Evolutionary conservation across 2,329 filamentous ascomycete genomes (phyloP), one percentile per base, ranked within the genome.

Genomic region (Thielaviopsis punctulata): DNA sequence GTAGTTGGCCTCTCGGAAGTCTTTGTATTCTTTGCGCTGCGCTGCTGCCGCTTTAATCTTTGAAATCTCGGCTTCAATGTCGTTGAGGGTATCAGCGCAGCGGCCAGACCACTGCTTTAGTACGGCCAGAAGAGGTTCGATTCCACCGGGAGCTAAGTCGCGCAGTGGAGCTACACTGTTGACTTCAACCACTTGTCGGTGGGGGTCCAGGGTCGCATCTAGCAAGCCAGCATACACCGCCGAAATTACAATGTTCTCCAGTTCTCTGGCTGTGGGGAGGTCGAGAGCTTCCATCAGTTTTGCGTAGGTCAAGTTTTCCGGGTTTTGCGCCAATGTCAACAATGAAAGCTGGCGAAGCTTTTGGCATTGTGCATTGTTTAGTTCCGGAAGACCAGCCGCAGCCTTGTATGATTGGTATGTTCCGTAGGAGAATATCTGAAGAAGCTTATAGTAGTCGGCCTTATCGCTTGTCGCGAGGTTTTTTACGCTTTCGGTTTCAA

Each of bases 341-440:
- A 98, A 79, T 19, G 88, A 87, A 39, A 98, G 82, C 62, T 95
- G 86, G 51, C 87, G 84, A 44, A 98, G 84, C 69, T 98, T 98
- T 57, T 81, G 75, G 44, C 73, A 69, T 69, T 98, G 92, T 51
- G 77, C 71, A 0, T 78, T 73, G 62, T 76, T 82, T 48, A 98
- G 78, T 7, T 72, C 56, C 2, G 90, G 92, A 2, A 95, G 80
- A 57, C 60, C 59, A 19, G 65, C 52, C n/a, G 66, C 56, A n/a
- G 61, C 57, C 21, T 58, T 62, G 70, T 95, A 95, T 59, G 82
- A 77, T 55, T 76, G 70, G 72, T 87, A 95, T 55, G 87, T 95
- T 56, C 90, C 92, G 73, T 92, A 87, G 55, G 88, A 86, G 68
- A 98, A 98, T 61, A 93, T 82, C 66, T 89, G 76, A 45, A 98